These are phyloP conservation scores for Triticum timopheevii DNA, from an alignment of 176 grass and related monocot species.

Conservation along the genomic window DNA sequence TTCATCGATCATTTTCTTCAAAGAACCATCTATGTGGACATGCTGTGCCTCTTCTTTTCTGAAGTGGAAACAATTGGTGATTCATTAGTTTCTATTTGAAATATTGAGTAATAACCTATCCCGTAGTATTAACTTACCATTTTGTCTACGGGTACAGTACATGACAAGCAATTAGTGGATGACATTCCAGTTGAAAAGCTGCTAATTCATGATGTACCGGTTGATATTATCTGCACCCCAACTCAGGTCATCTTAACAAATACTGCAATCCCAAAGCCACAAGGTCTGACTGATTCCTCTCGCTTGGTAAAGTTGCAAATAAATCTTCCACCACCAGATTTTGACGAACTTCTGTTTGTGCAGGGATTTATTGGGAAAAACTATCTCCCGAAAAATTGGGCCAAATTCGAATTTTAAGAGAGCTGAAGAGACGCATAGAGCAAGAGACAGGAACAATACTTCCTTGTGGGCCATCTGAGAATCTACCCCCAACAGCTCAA, in stretches of 20 bases:
- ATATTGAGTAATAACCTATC: background rate
- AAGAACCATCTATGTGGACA: background rate
- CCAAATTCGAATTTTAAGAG: slow-evolving; percentile 80
- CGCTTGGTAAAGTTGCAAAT: slow-evolving; percentile 2
- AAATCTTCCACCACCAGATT: background rate
- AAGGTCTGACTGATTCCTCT: slow-evolving; percentile 51
- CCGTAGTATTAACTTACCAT: background rate
- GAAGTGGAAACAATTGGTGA: slow-evolving; percentile 6
- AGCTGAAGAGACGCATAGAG: slow-evolving; percentile 80
- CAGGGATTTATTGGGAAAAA: slow-evolving; percentile 97
- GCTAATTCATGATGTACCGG: slow-evolving; percentile 88
- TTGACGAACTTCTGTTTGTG: slow-evolving; percentile 12
- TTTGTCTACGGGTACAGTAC: slow-evolving; percentile 49
- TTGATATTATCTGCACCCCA: slow-evolving; percentile 92
- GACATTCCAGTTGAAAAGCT: slow-evolving; percentile 91
- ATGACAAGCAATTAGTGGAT: slow-evolving; percentile 93
- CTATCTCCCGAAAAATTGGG: slow-evolving; percentile 85
- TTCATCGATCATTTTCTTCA: background rate
- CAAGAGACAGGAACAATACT: slow-evolving; percentile 60
- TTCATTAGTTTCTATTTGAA: background rate
- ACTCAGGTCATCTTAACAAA: slow-evolving; percentile 89
- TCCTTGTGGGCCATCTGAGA: slow-evolving; percentile 80
- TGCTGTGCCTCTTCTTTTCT: background rate
- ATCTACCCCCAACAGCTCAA: slow-evolving; percentile 84
- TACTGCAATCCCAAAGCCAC: slow-evolving; percentile 79